Conservation (phyloP, 257 asterid genomes). For the Solanum corneliomulleri region DNA sequence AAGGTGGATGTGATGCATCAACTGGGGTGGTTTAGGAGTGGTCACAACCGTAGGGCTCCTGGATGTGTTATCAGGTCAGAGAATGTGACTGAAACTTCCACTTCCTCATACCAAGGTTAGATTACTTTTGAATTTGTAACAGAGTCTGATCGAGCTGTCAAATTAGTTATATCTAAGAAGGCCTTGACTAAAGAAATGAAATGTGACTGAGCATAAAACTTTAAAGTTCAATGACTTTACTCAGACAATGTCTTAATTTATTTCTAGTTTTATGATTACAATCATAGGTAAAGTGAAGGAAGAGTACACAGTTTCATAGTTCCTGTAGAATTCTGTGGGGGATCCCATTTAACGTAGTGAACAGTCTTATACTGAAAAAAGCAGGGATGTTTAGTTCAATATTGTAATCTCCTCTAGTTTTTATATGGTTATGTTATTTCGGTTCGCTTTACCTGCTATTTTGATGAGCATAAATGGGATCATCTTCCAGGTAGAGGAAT, state of each 20-base stretch:
- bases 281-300: not conserved
- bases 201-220: not conserved
- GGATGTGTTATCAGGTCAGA: constrained; percentile 14
- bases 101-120: constrained; percentile 9
- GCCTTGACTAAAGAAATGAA: not conserved
- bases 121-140: not conserved
- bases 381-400: not conserved
- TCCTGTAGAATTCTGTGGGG: not conserved
- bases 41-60: not conserved
- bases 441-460: not conserved
- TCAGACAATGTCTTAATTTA: not conserved
- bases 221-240: not conserved
- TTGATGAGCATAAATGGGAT: not conserved
- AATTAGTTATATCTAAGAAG: not conserved
- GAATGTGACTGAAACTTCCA: constrained; percentile 10
- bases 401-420: not conserved
- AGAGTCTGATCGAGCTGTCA: not conserved
- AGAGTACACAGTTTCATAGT: not conserved
- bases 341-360: not conserved
- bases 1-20: constrained; percentile 8
- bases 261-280: not conserved
- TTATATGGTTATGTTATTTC: not conserved
- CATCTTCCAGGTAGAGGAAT: not conserved
- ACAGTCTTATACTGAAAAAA: not conserved
- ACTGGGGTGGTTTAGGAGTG: constrained; percentile 10